Percentiles rank a stretch among this genome's conserved stretches.
phyloP scores from a whole-genome alignment of 129 eudicot genomes.

The Pulicaria dysenterica region DNA sequence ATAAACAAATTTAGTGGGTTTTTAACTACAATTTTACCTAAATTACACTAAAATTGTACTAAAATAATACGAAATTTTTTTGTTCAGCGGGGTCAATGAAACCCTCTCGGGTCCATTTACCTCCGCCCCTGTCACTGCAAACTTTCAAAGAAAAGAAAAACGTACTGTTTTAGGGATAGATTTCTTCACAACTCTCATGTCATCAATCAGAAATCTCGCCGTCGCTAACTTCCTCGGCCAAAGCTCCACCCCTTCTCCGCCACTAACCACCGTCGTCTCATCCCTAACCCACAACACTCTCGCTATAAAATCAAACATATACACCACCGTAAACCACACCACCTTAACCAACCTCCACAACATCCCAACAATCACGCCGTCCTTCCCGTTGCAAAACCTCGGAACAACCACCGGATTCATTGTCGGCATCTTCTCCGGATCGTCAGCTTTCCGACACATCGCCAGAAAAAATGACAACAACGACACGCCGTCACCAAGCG shows the following conservation, averaged over 20 bases:
- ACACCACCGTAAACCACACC: slow-evolving; percentile 59
- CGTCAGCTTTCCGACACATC: slow-evolving; percentile 52
- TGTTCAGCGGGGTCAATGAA: no score
- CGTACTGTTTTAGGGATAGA: slow-evolving; percentile 58
- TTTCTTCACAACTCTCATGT: slow-evolving; percentile 71
- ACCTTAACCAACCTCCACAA: slow-evolving; percentile 47
- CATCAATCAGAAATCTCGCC: slow-evolving; percentile 62
- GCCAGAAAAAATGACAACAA: slow-evolving; percentile 62
- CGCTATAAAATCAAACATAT: slow-evolving; percentile 45
- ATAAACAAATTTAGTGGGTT: no score
- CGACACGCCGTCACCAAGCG: slow-evolving; percentile 82
- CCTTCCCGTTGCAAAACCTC: not conserved
- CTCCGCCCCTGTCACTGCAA: no score
- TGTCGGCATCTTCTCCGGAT: slow-evolving; percentile 43
- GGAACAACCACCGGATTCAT: slow-evolving; percentile 10
- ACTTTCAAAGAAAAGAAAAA: not conserved
- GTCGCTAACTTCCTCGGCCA: slow-evolving; percentile 82
- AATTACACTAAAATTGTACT: no score
- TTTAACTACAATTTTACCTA: no score
- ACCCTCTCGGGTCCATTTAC: no score
- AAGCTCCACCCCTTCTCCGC: slow-evolving; percentile 91
- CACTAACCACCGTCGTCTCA: slow-evolving; percentile 58
- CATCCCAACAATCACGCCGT: not conserved
- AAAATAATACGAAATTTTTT: no score
- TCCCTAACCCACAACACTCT: slow-evolving; percentile 63